Conservation (phyloP, 2,329 filamentous ascomycete species). For the Penicillium sp. region DNA sequence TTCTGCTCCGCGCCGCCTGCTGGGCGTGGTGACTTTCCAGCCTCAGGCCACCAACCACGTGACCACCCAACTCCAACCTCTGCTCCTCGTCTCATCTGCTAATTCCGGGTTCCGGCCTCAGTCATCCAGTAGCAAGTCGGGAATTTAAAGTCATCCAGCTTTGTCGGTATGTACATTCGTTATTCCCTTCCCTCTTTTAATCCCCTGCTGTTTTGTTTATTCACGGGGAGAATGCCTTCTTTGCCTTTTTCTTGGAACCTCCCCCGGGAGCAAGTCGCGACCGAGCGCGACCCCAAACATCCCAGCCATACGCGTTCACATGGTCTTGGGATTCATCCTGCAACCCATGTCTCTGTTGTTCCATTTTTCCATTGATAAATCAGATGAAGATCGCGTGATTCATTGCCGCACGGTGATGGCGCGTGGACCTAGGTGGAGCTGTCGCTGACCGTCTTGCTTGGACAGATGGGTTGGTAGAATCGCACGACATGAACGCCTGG, state of each 20-base stretch:
- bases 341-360: background rate
- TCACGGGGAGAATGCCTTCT: background rate
- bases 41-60: slow-evolving; percentile 25
- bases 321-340: slow-evolving; percentile 3
- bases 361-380: slow-evolving; percentile 15
- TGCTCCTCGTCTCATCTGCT: slow-evolving; percentile 25
- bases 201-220: background rate
- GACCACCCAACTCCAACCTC: slow-evolving; percentile 30
- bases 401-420: slow-evolving; percentile 24
- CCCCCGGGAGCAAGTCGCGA: slow-evolving; percentile 19
- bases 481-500: slow-evolving; percentile 53
- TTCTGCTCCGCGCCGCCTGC: background rate
- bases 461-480: slow-evolving; percentile 48
- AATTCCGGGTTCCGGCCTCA: slow-evolving; percentile 39
- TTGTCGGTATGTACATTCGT: slow-evolving; percentile 41
- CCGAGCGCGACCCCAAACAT: slow-evolving; percentile 23
- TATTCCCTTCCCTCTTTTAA: slow-evolving; percentile 8
- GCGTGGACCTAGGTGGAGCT: slow-evolving; percentile 2
- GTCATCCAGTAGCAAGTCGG: slow-evolving; percentile 39
- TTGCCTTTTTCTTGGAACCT: slow-evolving; percentile 5
- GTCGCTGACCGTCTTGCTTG: slow-evolving; percentile 19
- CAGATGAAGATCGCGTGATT: slow-evolving; percentile 11
- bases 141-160: slow-evolving; percentile 40
- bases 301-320: slow-evolving; percentile 19
- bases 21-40: slow-evolving; percentile 3